Conservation (phyloP, 1,139 yeast species). For the Magnusiomyces paraingens region DNA sequence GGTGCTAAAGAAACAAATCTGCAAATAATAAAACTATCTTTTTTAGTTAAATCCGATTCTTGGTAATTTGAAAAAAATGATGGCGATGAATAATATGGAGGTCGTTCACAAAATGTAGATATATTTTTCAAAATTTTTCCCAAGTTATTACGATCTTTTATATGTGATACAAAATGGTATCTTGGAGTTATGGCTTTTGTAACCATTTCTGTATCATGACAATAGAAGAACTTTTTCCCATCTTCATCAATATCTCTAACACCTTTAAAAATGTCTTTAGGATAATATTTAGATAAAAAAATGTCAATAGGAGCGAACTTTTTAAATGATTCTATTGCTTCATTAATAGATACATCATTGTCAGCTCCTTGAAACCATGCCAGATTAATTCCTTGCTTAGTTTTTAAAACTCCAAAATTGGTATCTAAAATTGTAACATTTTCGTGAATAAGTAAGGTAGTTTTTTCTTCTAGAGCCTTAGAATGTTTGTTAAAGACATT, state of each 20-base stretch:
- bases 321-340: conserved; percentile 1
- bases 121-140: neutral
- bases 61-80: conserved; percentile 11
- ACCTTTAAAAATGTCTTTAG: neutral
- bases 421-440: conserved; percentile 1
- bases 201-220: neutral
- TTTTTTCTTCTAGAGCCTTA: neutral
- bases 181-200: conserved; percentile 17
- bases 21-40: conserved; percentile 11
- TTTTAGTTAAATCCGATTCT: neutral
- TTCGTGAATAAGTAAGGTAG: neutral
- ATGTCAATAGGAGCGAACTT: conserved; percentile 3
- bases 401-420: conserved; percentile 2
- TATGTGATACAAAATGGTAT: conserved; percentile 20
- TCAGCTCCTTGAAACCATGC: conserved; percentile 4
- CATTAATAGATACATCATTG: neutral
- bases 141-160: neutral
- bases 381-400: neutral
- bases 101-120: conserved; percentile 23
- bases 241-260: conserved; percentile 7
- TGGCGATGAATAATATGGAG: conserved; percentile 21
- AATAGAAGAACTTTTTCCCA: conserved; percentile 4
- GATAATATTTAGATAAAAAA: conserved; percentile 1
- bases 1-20: conserved; percentile 26
- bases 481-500: neutral